Base-by-base conservation (phyloP, 352 stramenopile genomes). In the Pelagophyceae sp. region DNA sequence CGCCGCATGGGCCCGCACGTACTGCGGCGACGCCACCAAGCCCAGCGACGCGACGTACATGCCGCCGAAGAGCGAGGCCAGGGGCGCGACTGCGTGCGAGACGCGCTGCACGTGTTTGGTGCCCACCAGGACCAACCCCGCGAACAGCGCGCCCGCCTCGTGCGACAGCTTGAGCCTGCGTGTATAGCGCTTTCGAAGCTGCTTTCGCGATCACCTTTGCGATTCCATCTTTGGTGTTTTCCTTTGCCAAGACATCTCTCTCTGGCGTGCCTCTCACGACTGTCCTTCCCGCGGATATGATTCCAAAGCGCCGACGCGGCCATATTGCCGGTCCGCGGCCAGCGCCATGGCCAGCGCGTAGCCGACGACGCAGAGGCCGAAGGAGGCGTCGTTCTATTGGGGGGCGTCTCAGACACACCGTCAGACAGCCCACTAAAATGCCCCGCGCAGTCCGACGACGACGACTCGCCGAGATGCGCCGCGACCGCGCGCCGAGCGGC, bases 31-130 rank as follows among this genome's bases (percentile, higher is more conserved):
- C 33, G 54, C 50, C 25, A 74, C 70, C 77, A 85, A 80, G 38
- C 81, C 81, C 31, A 85, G 71, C n/a, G 81, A 85, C 29, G 76
- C 79, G 27, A 85, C 72, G 74, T 85, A 85, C 79, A 85, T 85
- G 35, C 81, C 81, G 31, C 81, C 81, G 60, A 85, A 85, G 33
- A 85, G 72, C 67, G 78, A 81, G 0, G 80, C 83, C 19, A 85
- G 35, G 32, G 81, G 81, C 77, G 81, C 15, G 23, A 71, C 70
- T 58, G 54, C 75, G 19, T 38, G 64, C 20, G 37, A 37, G n/a
- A 51, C 54, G 27, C 35, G 11, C 31, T 60, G 60, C 60, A 78
- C 50, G 54, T 51, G 75, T 2, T n/a, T n/a, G 23, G 75, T 67
- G 37, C 67, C 76, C n/a, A 79, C 75, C 27, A 85, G 37, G 29